Conservation (phyloP, 2,329 filamentous ascomycete species). For the Aspergillus pseudonomiae region DNA sequence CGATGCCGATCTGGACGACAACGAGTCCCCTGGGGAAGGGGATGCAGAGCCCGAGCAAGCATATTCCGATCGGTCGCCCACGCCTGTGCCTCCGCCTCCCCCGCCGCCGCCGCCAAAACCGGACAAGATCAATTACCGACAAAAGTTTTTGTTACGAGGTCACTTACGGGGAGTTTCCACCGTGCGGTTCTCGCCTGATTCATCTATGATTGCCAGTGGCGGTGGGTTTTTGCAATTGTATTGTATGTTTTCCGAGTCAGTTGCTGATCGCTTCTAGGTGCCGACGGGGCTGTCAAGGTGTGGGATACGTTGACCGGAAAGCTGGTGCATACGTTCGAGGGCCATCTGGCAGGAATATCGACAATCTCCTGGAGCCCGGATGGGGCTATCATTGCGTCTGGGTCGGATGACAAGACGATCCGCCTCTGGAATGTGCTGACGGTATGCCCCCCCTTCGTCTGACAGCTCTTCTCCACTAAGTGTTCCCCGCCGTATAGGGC, state of each 20-base stretch:
- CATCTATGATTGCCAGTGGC: constrained; percentile 83
- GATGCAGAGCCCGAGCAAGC: constrained; percentile 18
- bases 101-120: constrained; percentile 53
- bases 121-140: constrained; percentile 66
- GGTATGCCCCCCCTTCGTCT: constrained; percentile 30
- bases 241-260: background rate
- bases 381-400: constrained; percentile 81
- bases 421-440: constrained; percentile 79
- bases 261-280: constrained; percentile 52
- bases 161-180: constrained; percentile 80
- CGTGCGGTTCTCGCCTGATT: constrained; percentile 89
- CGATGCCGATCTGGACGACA: constrained; percentile 25
- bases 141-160: constrained; percentile 72
- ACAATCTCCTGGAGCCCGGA: constrained; percentile 95
- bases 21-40: constrained; percentile 19
- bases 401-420: constrained; percentile 95
- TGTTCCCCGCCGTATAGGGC: constrained; percentile 37
- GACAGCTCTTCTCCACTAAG: background rate
- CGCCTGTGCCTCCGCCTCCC: constrained; percentile 42
- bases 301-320: constrained; percentile 80
- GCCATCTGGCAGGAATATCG: constrained; percentile 89
- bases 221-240: constrained; percentile 50
- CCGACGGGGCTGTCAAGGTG: constrained; percentile 87
- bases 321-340: constrained; percentile 85
- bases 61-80: constrained; percentile 36